A percentile compares a stretch with the other conserved stretches of the same genome.
Conservation (phyloP, 306 rosid species). For the cucumber (Cucumis sativus) region Cucumber_9930_V3 NC_026660.2:27866001-27866500, state of each 20-base stretch:
- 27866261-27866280: neutral
- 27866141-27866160: too few species aligned
- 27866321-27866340: neutral
- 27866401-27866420: constrained; percentile 30
- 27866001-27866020: neutral
- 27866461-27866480: constrained; percentile 62
- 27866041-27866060: neutral
- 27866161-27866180: too few species aligned
- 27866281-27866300: neutral
- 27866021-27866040: neutral
- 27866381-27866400: constrained; percentile 44
- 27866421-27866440: constrained; percentile 62
- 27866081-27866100: too few species aligned
- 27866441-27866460: constrained; percentile 41
- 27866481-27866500: constrained; percentile 48
- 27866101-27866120: neutral
- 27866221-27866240: neutral
- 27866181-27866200: too few species aligned
- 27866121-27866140: neutral
- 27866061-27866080: neutral
- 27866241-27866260: neutral
- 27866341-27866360: neutral
- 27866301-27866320: neutral
- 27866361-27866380: constrained; percentile 1
- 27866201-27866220: neutral